A percentile compares a stretch with the other conserved stretches of the same genome.
phyloP scores from a whole-genome alignment of 2,329 filamentous ascomycete species.

The Ramularia collo-cygni region DNA sequence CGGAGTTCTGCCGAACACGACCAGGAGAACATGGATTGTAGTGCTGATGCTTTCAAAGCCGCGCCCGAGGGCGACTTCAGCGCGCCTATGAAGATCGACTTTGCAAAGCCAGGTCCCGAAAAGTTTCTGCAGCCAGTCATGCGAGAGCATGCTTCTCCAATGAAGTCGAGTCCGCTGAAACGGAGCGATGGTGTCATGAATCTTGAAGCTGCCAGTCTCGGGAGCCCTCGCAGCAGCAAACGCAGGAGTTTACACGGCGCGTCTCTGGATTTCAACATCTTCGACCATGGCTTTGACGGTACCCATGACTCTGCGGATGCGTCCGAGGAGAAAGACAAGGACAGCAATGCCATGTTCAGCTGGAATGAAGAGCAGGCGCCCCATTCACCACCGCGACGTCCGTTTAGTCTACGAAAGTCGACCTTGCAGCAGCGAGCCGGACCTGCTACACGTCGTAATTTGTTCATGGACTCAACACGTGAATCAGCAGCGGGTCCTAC shows the following conservation, averaged over 20 bases:
- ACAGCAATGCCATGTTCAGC: slow-evolving; percentile 31
- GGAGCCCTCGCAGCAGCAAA: slow-evolving; percentile 78
- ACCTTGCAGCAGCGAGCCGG: slow-evolving; percentile 78
- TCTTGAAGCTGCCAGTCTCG: slow-evolving; percentile 67
- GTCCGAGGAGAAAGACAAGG: slow-evolving; percentile 22
- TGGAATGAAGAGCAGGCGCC: slow-evolving; percentile 28
- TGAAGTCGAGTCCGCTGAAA: slow-evolving; percentile 78
- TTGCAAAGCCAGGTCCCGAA: slow-evolving; percentile 42
- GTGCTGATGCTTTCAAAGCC: slow-evolving; percentile 18
- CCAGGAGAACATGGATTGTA: slow-evolving; percentile 30
- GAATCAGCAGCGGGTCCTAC: slow-evolving; percentile 23
- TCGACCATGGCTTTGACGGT: slow-evolving; percentile 51
- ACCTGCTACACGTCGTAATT: slow-evolving; percentile 27
- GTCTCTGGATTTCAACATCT: slow-evolving; percentile 66
- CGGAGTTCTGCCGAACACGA: slow-evolving; percentile 41
- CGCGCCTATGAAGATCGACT: slow-evolving; percentile 43
- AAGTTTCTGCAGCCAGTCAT: slow-evolving; percentile 38
- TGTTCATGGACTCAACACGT: slow-evolving; percentile 31
- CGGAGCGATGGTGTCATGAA: slow-evolving; percentile 87
- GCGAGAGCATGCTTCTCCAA: slow-evolving; percentile 44
- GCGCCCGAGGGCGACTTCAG: slow-evolving; percentile 28
- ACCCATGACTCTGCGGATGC: slow-evolving; percentile 21
- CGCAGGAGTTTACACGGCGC: slow-evolving; percentile 78
- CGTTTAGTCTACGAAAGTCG: slow-evolving; percentile 60
- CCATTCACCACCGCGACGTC: slow-evolving; percentile 27